Percentiles rank a stretch among this genome's conserved stretches.
phyloP scores from a whole-genome alignment of 225 moss, liverwort and hornwort species.

The Climacium dendroides region DNA sequence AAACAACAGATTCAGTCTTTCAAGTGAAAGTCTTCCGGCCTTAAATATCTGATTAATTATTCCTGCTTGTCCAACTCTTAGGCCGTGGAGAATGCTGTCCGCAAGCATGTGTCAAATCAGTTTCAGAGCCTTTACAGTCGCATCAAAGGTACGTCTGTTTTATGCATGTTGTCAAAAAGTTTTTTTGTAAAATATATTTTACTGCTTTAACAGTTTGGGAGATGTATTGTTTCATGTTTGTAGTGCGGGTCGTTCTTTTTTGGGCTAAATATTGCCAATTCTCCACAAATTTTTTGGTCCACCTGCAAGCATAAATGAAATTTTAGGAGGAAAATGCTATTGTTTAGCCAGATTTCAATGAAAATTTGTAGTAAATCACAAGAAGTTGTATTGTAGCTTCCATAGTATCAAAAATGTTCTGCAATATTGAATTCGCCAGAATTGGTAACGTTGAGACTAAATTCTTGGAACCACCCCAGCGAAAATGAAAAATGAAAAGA shows the following conservation, averaged over 20 bases:
- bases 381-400: neutral
- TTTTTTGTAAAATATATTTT: neutral
- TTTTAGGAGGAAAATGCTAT: neutral
- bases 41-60: neutral
- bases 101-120: slow-evolving; percentile 58
- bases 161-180: neutral
- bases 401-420: neutral
- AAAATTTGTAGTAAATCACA: neutral
- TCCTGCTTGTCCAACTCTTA: slow-evolving; percentile 11
- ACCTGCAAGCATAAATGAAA: neutral
- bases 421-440: neutral
- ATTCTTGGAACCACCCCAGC: neutral
- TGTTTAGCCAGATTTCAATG: neutral
- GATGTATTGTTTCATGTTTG: neutral
- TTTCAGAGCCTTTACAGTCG: slow-evolving; percentile 59
- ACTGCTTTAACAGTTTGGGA: neutral
- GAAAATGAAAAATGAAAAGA: neutral
- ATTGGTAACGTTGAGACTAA: neutral
- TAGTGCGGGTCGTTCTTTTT: neutral
- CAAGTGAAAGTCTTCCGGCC: neutral
- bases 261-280: neutral
- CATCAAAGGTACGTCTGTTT: slow-evolving; percentile 47
- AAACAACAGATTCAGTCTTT: neutral
- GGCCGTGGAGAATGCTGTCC: slow-evolving; percentile 78
- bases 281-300: neutral